Percentiles rank a stretch among this genome's conserved stretches.
phyloP scores from a whole-genome alignment of 2,329 filamentous ascomycete genomes.

The Hymenoscyphus occultus region DNA sequence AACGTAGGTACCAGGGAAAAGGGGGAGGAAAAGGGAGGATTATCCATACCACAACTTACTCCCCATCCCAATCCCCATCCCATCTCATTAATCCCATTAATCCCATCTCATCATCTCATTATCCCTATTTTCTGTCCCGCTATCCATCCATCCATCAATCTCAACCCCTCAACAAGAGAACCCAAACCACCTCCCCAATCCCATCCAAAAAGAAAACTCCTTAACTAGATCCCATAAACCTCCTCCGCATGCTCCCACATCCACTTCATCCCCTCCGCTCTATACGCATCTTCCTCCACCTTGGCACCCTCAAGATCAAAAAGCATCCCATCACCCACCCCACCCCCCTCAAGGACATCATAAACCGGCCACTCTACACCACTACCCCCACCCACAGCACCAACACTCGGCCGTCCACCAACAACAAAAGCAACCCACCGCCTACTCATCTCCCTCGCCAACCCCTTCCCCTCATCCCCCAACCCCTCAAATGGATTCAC shows the following conservation, averaged over 20 bases:
- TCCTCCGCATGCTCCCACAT: constrained; percentile 16
- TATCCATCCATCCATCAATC: too few species aligned
- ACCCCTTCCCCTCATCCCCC: background rate
- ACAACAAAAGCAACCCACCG: constrained; percentile 20
- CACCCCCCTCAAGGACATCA: constrained; percentile 25
- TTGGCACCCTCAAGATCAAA: constrained; percentile 29
- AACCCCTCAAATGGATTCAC: constrained; percentile 38
- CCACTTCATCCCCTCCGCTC: constrained; percentile 41
- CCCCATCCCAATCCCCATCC: too few species aligned
- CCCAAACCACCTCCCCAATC: background rate
- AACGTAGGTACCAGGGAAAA: too few species aligned
- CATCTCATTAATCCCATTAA: too few species aligned
- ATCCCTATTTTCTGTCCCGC: too few species aligned
- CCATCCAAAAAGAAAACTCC: background rate
- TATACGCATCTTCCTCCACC: constrained; percentile 45
- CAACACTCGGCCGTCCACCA: constrained; percentile 13
- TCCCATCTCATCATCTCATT: too few species aligned
- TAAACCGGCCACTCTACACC: constrained; percentile 45
- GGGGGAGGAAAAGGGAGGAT: too few species aligned
- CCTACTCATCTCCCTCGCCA: constrained; percentile 20
- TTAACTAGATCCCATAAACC: constrained; percentile 13
- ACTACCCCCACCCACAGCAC: background rate
- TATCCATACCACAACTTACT: too few species aligned
- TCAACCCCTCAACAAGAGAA: background rate
- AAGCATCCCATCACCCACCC: background rate